Evolutionary conservation across 1,284 basidiomycete species (phyloP), one percentile per base, ranked within the genome.

Genomic region (Apiotrichum gracile): DNA sequence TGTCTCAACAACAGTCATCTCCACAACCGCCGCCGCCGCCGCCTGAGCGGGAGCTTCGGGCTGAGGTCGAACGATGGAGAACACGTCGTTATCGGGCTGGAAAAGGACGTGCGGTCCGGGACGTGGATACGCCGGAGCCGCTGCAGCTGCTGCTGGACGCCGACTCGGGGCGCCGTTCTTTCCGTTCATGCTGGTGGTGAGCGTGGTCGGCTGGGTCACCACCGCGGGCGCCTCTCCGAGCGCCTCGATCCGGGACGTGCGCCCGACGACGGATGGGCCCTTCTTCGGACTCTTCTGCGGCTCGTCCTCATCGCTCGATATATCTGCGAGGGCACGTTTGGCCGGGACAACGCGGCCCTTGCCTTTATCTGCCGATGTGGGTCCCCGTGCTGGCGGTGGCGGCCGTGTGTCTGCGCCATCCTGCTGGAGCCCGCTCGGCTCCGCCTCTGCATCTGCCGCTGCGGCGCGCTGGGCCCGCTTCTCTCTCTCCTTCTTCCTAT

Each of bases 401-500:
- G n/a, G n/a, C n/a, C n/a, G n/a, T n/a, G n/a, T n/a, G n/a, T n/a
- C 14, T 17, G 26, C 22, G 31, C 5, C 31, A 3, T 31, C 31
- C 5, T 10, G 3, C 2, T 10, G 12, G 5, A 31, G 12, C 10
- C 10, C 31, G 9, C 2, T 31, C 31, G 12, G 5, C 3, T 4
- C 31, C 31, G 10, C 31, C 31, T 31, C 16, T 10, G 31, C 31
- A 10, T 10, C 31, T 14, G 19, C 47, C 16, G 17, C 35, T 19
- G 44, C 48, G 19, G 51, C 41, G n/a, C 19, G n/a, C 31, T 52
- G 33, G 5, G 37, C 37, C 22, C 35, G 26, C 33, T 52, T 38
- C 39, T 49, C 44, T 25, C n/a, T 46, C 35, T 43, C 51, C 44
- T 44, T 33, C 4, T 51, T 48, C 47, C 60, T 45, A 48, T 72